phyloP scores from a whole-genome alignment of 306 rosid species.

The Cucumis hystrix region DNA sequence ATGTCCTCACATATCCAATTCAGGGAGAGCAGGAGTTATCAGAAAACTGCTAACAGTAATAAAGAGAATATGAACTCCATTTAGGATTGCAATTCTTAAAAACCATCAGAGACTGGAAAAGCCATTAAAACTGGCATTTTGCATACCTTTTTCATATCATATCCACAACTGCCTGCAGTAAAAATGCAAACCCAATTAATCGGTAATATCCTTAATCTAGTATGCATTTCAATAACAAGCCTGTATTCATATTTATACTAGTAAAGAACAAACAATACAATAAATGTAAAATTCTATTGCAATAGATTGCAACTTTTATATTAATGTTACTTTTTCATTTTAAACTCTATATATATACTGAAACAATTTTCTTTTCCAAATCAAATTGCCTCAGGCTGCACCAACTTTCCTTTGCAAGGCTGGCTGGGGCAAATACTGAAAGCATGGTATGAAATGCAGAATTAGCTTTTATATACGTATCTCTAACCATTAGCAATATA shows the following conservation, averaged over 20 bases:
- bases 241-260: background rate
- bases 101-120: background rate
- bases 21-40: background rate
- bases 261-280: background rate
- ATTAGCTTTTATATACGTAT: background rate
- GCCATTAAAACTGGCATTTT: background rate
- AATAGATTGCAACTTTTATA: background rate
- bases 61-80: background rate
- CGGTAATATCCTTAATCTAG: conserved; percentile 3
- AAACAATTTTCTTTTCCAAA: background rate
- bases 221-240: background rate
- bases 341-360: background rate
- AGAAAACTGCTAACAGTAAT: background rate
- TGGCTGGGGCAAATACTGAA: background rate
- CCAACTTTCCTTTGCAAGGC: background rate
- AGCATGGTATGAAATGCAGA: background rate
- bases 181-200: conserved; percentile 19
- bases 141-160: conserved; percentile 72
- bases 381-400: background rate
- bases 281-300: background rate
- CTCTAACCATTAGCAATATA: background rate
- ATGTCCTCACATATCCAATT: background rate
- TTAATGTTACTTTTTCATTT: background rate
- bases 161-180: conserved; percentile 62
- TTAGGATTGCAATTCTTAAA: background rate